These are phyloP conservation scores for Gloeopeniophorella convolvens DNA, from an alignment of 768 basidiomycete species.

Conservation along the genomic window DNA sequence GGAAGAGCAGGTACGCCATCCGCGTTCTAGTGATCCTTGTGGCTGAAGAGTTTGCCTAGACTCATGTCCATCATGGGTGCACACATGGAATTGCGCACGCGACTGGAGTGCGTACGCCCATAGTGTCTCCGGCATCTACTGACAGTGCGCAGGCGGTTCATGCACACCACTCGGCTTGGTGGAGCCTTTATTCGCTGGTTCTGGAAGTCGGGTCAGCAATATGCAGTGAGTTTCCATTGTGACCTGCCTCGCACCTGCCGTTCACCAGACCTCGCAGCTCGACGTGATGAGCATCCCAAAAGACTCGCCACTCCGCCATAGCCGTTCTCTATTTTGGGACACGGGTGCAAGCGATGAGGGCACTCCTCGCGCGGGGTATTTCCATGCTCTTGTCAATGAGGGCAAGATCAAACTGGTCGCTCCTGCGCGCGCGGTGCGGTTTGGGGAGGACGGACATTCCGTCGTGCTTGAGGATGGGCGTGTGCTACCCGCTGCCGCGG, in stretches of 20 bases:
- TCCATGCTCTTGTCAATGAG: constrained; percentile 41
- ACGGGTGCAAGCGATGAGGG: constrained; percentile 48
- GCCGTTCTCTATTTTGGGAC: constrained; percentile 39
- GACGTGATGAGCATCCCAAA: constrained; percentile 32
- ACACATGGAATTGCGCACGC: constrained; percentile 40
- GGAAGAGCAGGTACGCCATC: constrained; percentile 63
- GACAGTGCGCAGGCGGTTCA: constrained; percentile 39
- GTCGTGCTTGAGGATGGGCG: constrained; percentile 40
- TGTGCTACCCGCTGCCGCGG: constrained; percentile 35
- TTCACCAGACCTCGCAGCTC: no score
- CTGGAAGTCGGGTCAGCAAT: constrained; percentile 37
- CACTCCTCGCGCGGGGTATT: constrained; percentile 38
- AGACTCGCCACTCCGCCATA: constrained; percentile 45
- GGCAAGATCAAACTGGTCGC: constrained; percentile 45
- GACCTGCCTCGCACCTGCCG: no score
- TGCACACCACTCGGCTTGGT: constrained; percentile 55
- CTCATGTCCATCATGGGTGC: constrained; percentile 44
- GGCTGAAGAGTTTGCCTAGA: no score
- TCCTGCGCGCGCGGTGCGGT: constrained; percentile 37
- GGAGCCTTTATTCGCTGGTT: constrained; percentile 42
- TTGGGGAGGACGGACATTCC: constrained; percentile 29
- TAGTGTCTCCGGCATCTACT: constrained; percentile 3
- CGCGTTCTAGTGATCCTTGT: no score
- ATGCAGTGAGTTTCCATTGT: constrained; percentile 34
- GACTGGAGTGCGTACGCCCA: constrained; percentile 41